phyloP scores from a whole-genome alignment of 352 stramenopile species.

The Phytophthora syringae region DNA sequence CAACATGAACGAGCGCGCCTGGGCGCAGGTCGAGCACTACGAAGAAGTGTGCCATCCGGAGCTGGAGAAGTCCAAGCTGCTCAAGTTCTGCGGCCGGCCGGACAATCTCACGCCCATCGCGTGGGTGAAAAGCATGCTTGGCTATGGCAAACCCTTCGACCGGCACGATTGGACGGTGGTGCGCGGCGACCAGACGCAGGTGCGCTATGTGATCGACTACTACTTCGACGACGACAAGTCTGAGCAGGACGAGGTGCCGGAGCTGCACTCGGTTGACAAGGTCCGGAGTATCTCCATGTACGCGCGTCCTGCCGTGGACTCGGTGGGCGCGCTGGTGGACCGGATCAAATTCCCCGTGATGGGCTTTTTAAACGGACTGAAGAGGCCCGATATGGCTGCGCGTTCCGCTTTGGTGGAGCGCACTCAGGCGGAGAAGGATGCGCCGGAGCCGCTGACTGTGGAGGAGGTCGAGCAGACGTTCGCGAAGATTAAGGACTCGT shows the following conservation, averaged over 20 bases:
- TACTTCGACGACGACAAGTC: slow-evolving; percentile 94
- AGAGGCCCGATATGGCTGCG: slow-evolving; percentile 54
- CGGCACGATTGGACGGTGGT: slow-evolving; percentile 98
- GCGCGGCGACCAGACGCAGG: slow-evolving; percentile 87
- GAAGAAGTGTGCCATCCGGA: slow-evolving; percentile 91
- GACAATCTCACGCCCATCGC: slow-evolving; percentile 97
- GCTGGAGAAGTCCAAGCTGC: slow-evolving; percentile 86
- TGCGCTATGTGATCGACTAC: slow-evolving; percentile 99
- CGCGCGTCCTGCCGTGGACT: slow-evolving; percentile 84
- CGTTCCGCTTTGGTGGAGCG: slow-evolving; percentile 62
- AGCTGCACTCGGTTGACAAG: slow-evolving; percentile 83
- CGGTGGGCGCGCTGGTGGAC: slow-evolving; percentile 71
- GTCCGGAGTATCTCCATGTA: slow-evolving; percentile 92
- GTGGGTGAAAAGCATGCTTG: slow-evolving; percentile 90
- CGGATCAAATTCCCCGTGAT: slow-evolving; percentile 84
- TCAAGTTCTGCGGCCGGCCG: slow-evolving; percentile 97
- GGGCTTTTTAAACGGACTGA: slow-evolving; percentile 53
- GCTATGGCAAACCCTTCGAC: slow-evolving; percentile 95
- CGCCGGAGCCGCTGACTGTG: slow-evolving; percentile 52
- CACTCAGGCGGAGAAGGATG: slow-evolving; percentile 42
- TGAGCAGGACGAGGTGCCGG: slow-evolving; percentile 75
- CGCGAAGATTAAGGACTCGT: slow-evolving; percentile 83
- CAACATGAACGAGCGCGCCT: slow-evolving; percentile 99
- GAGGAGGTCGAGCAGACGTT: slow-evolving; percentile 86
- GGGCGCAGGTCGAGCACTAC: slow-evolving; percentile 97